Base-by-base conservation (phyloP, 164 flowering plant species). In the Amborella trichopoda region DNA sequence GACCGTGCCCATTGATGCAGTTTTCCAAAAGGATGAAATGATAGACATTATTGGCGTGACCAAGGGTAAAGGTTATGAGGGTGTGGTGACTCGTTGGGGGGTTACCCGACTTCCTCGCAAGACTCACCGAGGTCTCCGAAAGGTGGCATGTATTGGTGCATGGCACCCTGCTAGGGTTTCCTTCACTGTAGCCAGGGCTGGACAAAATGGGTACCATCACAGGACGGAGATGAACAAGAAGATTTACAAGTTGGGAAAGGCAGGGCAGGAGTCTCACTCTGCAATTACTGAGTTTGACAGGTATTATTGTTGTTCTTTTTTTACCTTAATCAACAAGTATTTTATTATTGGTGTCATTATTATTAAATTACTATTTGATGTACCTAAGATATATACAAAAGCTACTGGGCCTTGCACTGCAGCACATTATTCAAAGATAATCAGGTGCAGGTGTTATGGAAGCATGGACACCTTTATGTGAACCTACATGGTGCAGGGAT, bases 141-240 rank as follows among this genome's bases (percentile, higher is more conserved):
- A 80, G 58, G 88, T 80, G 0, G 84, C 88, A 1, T 80, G 88
- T 63, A 75, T 80, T 51, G 88, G 88, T 48, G 88, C 88, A 12
- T 80, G 88, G 88, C 88, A 80, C 59, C 88, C 87, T 0, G 83
- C 87, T 26, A 62, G 87, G 48, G 87, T 80, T 28, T 80, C 83
- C 1, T 80, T 66, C 46, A 80, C 87, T 0, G 87, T 80, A 53
- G 83, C 87, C 33, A 66, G 83, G 51, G 87, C 87, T 44, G 83
- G 87, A 11, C 87, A 80, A 62, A 80, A 80, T 52, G 83, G 83
- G 19, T 79, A 79, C 60, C 86, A 79, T 52, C 86, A 79, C 43
- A 73, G 81, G 3, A 80, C 83, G 0, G 88, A 80, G 61, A 53
- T 80, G 83, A 80, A 80, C 62, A 80, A 80, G 74, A 80, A 80